A percentile compares a stretch with the other conserved stretches of the same genome.
These are phyloP conservation scores for Pichia occidentalis DNA, from an alignment of 805 yeast species.

Conservation along the genomic window DNA sequence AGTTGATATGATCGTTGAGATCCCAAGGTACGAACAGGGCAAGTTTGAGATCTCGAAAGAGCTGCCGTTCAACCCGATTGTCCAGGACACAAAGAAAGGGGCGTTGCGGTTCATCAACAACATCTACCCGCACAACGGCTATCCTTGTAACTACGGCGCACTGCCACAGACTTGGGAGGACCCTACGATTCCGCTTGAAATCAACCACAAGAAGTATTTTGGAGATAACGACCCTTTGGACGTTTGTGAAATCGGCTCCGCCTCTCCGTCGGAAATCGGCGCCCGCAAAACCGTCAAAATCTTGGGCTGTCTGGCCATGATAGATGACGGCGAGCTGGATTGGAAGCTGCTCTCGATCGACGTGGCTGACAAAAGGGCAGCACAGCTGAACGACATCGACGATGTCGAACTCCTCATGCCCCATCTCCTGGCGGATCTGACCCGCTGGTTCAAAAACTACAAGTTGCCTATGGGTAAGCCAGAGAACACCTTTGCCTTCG, in stretches of 20 bases:
- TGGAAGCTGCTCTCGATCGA: conserved; percentile 83
- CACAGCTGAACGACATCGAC: conserved; percentile 50
- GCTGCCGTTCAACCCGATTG: conserved; percentile 62
- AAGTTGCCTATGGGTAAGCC: conserved; percentile 80
- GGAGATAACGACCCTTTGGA: conserved; percentile 98
- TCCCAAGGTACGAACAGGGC: conserved; percentile 78
- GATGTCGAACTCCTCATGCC: conserved; percentile 69
- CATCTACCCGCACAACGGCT: conserved; percentile 77
- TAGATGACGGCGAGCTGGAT: conserved; percentile 94
- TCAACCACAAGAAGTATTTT: conserved; percentile 21
- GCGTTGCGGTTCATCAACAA: conserved; percentile 70
- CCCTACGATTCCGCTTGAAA: conserved; percentile 47
- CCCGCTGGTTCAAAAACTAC: conserved; percentile 77
- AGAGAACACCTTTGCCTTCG: conserved; percentile 65
- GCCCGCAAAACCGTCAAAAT: conserved; percentile 58
- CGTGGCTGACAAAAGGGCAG: conserved; percentile 57
- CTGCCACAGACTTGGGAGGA: conserved; percentile 97
- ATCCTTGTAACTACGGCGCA: conserved; percentile 84
- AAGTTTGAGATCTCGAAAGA: conserved; percentile 69
- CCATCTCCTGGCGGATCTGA: conserved; percentile 60
- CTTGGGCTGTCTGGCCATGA: conserved; percentile 69
- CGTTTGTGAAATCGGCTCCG: conserved; percentile 80
- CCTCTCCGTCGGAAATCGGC: conserved; percentile 34
- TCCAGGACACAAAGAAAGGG: conserved; percentile 67
- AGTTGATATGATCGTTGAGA: conserved; percentile 66